Conservation (phyloP, 2,329 filamentous ascomycete genomes). For the Scedosporium dehoogii region DNA sequence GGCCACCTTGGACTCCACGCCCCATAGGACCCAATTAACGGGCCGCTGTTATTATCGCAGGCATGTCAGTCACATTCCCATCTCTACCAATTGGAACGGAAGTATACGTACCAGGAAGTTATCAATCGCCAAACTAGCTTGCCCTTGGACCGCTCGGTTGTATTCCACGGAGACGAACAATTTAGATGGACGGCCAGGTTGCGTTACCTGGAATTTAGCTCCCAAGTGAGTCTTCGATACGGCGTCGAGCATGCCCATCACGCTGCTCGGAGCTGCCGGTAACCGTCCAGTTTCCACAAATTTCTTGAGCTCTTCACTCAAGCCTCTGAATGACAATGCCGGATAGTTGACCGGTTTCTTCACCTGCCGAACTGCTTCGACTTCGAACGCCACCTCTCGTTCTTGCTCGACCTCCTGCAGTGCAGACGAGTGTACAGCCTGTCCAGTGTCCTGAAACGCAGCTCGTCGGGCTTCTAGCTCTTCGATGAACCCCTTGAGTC, state of each 20-base stretch:
- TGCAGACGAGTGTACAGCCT: slow-evolving; percentile 35
- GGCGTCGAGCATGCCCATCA: too few species aligned
- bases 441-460: slow-evolving; percentile 24
- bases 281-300: slow-evolving; percentile 37
- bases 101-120: background rate
- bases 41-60: slow-evolving; percentile 23
- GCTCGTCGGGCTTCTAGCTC: slow-evolving; percentile 22
- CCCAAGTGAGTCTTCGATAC: background rate
- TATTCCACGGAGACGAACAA: too few species aligned
- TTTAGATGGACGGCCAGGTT: too few species aligned
- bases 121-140: too few species aligned
- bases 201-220: background rate
- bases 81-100: slow-evolving; percentile 8
- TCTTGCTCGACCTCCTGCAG: slow-evolving; percentile 52
- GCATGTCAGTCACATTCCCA: slow-evolving; percentile 13
- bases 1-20: slow-evolving; percentile 30
- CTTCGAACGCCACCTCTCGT: slow-evolving; percentile 47
- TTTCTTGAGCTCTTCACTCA: slow-evolving; percentile 33
- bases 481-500: slow-evolving; percentile 16
- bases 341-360: slow-evolving; percentile 33
- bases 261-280: slow-evolving; percentile 19
- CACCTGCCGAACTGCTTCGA: slow-evolving; percentile 45
- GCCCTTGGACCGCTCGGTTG: too few species aligned
- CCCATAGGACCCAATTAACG: slow-evolving; percentile 55
- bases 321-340: slow-evolving; percentile 30